A percentile compares a stretch with the other conserved stretches of the same genome.
Conservation (phyloP, 805 yeast species). For the Candida tammaniensis region DNA sequence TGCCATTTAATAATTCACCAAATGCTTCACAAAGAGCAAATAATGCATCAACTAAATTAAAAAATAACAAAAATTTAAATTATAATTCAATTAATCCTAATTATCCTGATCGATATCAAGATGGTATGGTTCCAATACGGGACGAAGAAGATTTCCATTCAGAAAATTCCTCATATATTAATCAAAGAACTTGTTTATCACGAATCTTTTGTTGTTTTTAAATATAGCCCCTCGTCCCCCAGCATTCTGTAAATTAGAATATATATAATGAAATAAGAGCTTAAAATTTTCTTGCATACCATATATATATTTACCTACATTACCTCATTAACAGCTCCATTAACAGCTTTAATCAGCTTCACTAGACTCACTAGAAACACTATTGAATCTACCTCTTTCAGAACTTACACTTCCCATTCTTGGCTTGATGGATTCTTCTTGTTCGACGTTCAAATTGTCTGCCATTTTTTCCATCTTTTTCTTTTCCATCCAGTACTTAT, state of each 20-base stretch:
- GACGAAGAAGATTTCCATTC: constrained; percentile 40
- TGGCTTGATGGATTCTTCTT: constrained; percentile 5
- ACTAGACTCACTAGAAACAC: constrained; percentile 9
- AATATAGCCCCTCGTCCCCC: too few relatives aligned
- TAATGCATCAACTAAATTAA: constrained; percentile 12
- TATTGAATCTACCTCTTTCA: constrained; percentile 8
- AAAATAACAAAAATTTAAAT: constrained; percentile 17
- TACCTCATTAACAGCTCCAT: background rate
- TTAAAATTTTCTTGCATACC: background rate
- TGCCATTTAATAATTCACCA: constrained; percentile 3
- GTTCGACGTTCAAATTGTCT: constrained; percentile 1
- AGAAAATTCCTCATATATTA: constrained; percentile 33
- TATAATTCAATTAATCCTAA: constrained; percentile 17
- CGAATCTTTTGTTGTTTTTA: constrained; percentile 14
- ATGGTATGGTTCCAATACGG: constrained; percentile 30
- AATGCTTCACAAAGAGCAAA: constrained; percentile 7
- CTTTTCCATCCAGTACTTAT: constrained; percentile 38
- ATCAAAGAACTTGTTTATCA: constrained; percentile 13
- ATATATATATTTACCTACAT: too few relatives aligned
- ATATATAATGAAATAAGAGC: too few relatives aligned
- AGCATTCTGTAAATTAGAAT: constrained; percentile 2
- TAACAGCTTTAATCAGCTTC: too few relatives aligned
- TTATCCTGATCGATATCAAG: too few relatives aligned
- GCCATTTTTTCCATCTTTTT: constrained; percentile 1
- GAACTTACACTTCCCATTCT: constrained; percentile 12